phyloP scores from a whole-genome alignment of 371 early-diverging fungal species.

The Mortierella polycephala region DNA sequence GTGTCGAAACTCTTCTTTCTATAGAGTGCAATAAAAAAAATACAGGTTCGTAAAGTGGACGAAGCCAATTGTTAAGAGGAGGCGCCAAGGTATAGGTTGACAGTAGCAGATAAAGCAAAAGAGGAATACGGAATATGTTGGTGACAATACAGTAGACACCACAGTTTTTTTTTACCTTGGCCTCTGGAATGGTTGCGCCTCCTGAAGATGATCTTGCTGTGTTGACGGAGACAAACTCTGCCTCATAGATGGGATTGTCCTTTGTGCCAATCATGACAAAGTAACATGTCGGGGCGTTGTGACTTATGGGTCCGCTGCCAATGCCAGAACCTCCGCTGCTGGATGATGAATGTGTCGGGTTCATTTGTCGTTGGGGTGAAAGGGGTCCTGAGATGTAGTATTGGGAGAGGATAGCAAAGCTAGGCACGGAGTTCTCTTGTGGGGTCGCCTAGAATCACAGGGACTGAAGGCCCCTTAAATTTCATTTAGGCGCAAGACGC shows the following conservation, averaged over 20 bases:
- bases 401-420: not conserved
- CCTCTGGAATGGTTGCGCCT: slow-evolving; percentile 29
- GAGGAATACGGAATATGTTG: too few relatives aligned
- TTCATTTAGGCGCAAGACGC: too few relatives aligned
- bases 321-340: slow-evolving; percentile 53
- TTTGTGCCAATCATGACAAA: slow-evolving; percentile 94
- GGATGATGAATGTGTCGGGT: slow-evolving; percentile 47
- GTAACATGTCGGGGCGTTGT: slow-evolving; percentile 69
- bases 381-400: not conserved
- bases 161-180: slow-evolving; percentile 36
- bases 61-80: too few relatives aligned
- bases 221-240: slow-evolving; percentile 79
- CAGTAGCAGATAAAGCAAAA: too few relatives aligned
- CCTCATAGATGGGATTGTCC: slow-evolving; percentile 94
- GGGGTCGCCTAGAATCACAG: too few relatives aligned
- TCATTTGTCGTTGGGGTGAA: slow-evolving; percentile 8
- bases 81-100: too few relatives aligned
- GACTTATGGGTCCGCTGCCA: slow-evolving; percentile 30
- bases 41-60: not conserved
- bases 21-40: slow-evolving; percentile 5
- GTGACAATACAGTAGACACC: too few relatives aligned
- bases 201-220: slow-evolving; percentile 44
- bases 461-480: too few relatives aligned
- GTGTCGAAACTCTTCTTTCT: slow-evolving; percentile 88
- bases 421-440: not conserved